Conservation (phyloP, 306 rosid species). For the Glycyrrhiza uralensis region DNA sequence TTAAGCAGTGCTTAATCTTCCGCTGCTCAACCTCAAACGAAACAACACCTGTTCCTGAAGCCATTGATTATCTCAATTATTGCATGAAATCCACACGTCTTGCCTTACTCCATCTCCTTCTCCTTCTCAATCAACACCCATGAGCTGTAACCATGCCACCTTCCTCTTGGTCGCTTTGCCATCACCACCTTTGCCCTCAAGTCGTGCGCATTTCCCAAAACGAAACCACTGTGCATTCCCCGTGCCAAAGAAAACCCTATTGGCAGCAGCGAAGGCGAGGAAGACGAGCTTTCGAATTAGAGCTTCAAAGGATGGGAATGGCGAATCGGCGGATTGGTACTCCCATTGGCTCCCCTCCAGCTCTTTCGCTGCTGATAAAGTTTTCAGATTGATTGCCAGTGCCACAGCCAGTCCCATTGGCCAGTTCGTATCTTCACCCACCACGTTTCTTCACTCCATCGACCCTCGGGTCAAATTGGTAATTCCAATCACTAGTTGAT, state of each 20-base stretch:
- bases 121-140: constrained; percentile 29
- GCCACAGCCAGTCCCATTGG: constrained; percentile 94
- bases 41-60: background rate
- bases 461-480: constrained; percentile 93
- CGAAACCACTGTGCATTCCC: background rate
- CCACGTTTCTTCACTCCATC: constrained; percentile 82
- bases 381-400: constrained; percentile 68
- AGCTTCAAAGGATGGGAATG: constrained; percentile 48
- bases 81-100: background rate
- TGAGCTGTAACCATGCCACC: constrained; percentile 49
- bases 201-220: constrained; percentile 27
- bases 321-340: constrained; percentile 51
- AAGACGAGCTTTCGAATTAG: constrained; percentile 32
- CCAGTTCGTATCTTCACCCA: constrained; percentile 80
- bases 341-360: constrained; percentile 61
- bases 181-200: constrained; percentile 12
- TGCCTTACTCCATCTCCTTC: background rate
- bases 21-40: background rate
- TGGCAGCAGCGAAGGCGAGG: constrained; percentile 13
- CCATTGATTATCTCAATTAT: background rate
- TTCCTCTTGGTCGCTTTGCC: constrained; percentile 34
- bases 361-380: constrained; percentile 72
- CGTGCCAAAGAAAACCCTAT: constrained; percentile 18
- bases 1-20: background rate
- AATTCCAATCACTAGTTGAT: constrained; percentile 11